Evolutionary conservation across 768 basidiomycete species (phyloP).

Genomic region (Rhizopogon salebrosus): DNA sequence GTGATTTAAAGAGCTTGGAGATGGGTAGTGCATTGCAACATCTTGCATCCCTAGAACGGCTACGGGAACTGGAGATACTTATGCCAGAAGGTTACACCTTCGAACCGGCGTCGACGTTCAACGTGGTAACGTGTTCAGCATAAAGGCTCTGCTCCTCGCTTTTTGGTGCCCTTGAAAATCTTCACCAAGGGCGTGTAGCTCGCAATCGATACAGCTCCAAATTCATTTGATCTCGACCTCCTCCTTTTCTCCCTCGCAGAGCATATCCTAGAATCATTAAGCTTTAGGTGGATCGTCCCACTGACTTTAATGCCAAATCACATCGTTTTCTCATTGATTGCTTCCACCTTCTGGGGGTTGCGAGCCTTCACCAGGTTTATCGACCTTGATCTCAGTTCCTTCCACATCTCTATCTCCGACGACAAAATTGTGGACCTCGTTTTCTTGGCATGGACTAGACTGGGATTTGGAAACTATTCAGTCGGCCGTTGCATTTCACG

Average conservation of each 20-base stretch:
- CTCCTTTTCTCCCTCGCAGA: not conserved
- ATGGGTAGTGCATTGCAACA: not conserved
- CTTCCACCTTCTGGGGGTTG: not conserved
- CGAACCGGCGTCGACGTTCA: not conserved
- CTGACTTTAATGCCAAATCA: not conserved
- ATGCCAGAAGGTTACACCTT: not conserved
- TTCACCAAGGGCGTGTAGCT: not conserved
- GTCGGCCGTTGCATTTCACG: not conserved
- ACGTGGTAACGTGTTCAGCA: not conserved
- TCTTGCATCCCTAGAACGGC: not conserved
- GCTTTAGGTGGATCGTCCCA: not conserved
- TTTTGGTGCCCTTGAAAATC: not conserved
- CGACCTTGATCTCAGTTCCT: not conserved
- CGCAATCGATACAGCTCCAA: not conserved
- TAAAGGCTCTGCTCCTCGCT: not conserved
- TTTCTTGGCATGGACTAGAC: not conserved
- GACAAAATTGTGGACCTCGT: not conserved
- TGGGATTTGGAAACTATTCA: not conserved
- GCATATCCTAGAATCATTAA: not conserved
- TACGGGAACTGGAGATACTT: not conserved
- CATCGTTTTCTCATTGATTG: not conserved
- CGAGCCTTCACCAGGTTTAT: not conserved
- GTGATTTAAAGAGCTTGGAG: not conserved
- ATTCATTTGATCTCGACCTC: not conserved
- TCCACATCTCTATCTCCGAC: not conserved